Evolutionary conservation across 192 early-diverging fungal species (phyloP).

Genomic region (Coemansia sp.): DNA sequence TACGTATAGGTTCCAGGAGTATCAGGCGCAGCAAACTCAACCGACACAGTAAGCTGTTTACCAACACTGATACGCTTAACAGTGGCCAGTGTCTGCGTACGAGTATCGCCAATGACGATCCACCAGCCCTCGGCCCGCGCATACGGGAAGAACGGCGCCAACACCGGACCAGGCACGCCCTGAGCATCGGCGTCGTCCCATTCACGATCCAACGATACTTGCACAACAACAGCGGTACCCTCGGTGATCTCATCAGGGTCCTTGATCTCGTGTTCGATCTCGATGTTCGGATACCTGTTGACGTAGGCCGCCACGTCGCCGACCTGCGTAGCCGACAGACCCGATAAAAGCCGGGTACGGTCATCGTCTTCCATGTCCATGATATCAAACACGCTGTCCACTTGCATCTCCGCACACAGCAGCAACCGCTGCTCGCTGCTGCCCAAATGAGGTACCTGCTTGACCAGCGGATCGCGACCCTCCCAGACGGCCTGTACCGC

Average conservation of each 20-base stretch:
- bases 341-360: conserved; percentile 62
- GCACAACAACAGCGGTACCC: conserved; percentile 66
- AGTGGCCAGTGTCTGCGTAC: conserved; percentile 74
- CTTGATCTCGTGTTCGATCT: conserved; percentile 71
- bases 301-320: conserved; percentile 81
- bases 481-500: conserved; percentile 97
- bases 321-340: conserved; percentile 58
- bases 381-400: conserved; percentile 89
- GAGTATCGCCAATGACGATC: conserved; percentile 86
- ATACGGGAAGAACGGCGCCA: conserved; percentile 90
- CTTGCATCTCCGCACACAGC: conserved; percentile 28
- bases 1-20: conserved; percentile 59
- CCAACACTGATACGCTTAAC: conserved; percentile 86
- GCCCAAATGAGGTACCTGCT: conserved; percentile 89
- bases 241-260: conserved; percentile 63
- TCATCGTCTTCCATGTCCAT: conserved; percentile 92
- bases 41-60: conserved; percentile 58
- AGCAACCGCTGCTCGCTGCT: conserved; percentile 10
- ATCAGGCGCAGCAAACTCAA: conserved; percentile 86
- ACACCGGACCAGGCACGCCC: conserved; percentile 70
- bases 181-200: conserved; percentile 63
- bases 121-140: conserved; percentile 96
- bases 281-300: conserved; percentile 93
- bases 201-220: conserved; percentile 80
- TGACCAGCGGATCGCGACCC: conserved; percentile 78